phyloP scores from a whole-genome alignment of 345 rosid genomes.

The Toxicodendron radicans region DNA sequence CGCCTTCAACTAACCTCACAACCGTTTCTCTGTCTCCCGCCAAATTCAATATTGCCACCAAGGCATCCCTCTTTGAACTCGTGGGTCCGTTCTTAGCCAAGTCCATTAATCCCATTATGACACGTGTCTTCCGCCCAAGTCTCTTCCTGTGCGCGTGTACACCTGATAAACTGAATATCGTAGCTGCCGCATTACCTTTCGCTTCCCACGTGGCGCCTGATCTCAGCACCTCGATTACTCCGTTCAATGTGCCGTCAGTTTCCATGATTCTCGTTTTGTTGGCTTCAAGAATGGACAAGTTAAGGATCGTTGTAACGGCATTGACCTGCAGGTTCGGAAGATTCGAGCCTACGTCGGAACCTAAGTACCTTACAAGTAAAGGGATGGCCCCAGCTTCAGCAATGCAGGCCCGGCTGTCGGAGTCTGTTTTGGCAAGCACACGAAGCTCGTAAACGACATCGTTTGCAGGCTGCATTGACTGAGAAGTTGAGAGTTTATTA shows the following conservation, averaged over 20 bases:
- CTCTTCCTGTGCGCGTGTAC: conserved; percentile 50
- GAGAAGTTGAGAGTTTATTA: conserved; percentile 42
- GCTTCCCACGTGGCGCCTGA: conserved; percentile 96
- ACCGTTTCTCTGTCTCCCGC: conserved; percentile 76
- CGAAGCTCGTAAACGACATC: conserved; percentile 74
- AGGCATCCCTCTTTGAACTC: conserved; percentile 57
- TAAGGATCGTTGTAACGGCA: conserved; percentile 78
- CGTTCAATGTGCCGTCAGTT: conserved; percentile 80
- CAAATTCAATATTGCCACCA: conserved; percentile 69
- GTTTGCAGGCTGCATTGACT: conserved; percentile 38
- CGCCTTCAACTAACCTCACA: conserved; percentile 66
- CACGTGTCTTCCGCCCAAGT: conserved; percentile 71
- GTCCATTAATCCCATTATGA: conserved; percentile 66
- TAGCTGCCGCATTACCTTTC: conserved; percentile 89
- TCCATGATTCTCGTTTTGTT: conserved; percentile 80
- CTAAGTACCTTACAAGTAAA: conserved; percentile 47
- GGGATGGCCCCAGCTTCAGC: conserved; percentile 84
- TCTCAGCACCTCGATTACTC: conserved; percentile 73
- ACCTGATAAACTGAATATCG: conserved; percentile 69
- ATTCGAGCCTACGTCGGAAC: conserved; percentile 50
- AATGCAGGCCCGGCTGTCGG: conserved; percentile 70
- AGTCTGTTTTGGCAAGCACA: conserved; percentile 63
- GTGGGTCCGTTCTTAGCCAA: conserved; percentile 57
- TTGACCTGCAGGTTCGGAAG: conserved; percentile 64
- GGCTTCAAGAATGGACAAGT: conserved; percentile 73